Base-by-base conservation (phyloP, 2,329 filamentous ascomycete species). In the Ascochyta fabae region DNA sequence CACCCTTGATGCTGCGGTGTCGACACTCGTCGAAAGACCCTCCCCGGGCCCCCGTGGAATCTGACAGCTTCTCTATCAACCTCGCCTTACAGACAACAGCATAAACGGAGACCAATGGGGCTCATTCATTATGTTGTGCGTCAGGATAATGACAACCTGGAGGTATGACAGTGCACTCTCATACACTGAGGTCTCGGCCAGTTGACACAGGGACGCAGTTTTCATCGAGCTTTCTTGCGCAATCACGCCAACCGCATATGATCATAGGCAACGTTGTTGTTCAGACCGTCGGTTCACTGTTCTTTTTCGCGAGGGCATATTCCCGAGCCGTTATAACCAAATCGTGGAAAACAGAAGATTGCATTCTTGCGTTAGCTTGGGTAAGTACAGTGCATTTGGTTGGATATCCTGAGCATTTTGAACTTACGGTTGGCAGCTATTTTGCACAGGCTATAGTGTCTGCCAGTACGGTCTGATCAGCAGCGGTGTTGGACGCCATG, bases 401-500 rank as follows among this genome's bases (percentile, higher is more conserved):
- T 12, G 8, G 6, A 12, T 10, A 2, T 9, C 6, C 46, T 19
- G 19, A 19, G 19, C 19, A 19, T 19, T 19, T 24, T 31, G 15
- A 27, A n/a, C 52, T 55, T 13, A 55, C 23, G 4, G 2, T 27
- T 27, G 6, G 15, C 23, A 66, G 65, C 12, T 66, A 7, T 51
- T 60, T 24, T 58, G 57, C 9, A 63, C 56, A n/a, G 64, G 47
- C 22, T 66, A 59, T 29, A 63, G 55, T n/a, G 39, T 56, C 23
- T 65, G 62, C 36, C 65, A 68, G 38, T 68, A 68, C 23, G 64
- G 55, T 12, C 60, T 65, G 34, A 56, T 68, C 7, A 24, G 42
- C 15, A 51, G 62, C 26, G 65, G 65, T 24, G 49, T 46, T 19
- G 65, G 65, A 24, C 59, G 59, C 6, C 65, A 68, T 49, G 45